A percentile compares a stretch with the other conserved stretches of the same genome.
These are phyloP conservation scores for Syzygium aromaticum DNA, from an alignment of 345 rosid genomes.

Conservation along the genomic window DNA sequence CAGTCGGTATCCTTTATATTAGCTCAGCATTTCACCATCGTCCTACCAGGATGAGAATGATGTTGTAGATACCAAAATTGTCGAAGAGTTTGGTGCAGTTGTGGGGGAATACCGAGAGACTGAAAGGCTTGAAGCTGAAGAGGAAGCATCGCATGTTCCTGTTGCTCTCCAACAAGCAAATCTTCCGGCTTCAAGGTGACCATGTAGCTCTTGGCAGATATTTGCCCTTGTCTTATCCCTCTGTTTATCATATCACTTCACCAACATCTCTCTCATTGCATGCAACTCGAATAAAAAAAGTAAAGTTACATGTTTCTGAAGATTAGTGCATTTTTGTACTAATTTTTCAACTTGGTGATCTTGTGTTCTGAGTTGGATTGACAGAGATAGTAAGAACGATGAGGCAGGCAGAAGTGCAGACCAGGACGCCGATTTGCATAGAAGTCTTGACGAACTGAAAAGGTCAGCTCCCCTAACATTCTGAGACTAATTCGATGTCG, in stretches of 20 bases:
- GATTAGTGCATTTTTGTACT: background rate
- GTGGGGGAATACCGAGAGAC: background rate
- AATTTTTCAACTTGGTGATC: background rate
- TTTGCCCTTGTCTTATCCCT: background rate
- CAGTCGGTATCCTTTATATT: background rate
- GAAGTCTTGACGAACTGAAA: background rate
- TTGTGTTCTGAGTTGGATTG: background rate
- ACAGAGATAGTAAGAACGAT: background rate
- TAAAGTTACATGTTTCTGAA: background rate
- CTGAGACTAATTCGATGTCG: background rate
- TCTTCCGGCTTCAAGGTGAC: background rate
- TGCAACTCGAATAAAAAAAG: background rate
- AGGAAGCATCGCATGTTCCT: background rate
- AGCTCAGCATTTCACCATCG: background rate
- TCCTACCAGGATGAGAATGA: background rate
- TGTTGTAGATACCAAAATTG: background rate
- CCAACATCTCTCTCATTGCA: background rate
- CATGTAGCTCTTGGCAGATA: background rate
- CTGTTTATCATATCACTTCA: background rate
- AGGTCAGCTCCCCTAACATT: background rate
- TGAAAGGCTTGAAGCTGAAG: background rate
- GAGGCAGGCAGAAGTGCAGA: background rate
- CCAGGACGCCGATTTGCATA: background rate
- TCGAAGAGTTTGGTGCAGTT: background rate
- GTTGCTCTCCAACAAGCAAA: background rate